Base-by-base conservation (phyloP, 805 yeast species). In the Candida fluviatilis region DNA sequence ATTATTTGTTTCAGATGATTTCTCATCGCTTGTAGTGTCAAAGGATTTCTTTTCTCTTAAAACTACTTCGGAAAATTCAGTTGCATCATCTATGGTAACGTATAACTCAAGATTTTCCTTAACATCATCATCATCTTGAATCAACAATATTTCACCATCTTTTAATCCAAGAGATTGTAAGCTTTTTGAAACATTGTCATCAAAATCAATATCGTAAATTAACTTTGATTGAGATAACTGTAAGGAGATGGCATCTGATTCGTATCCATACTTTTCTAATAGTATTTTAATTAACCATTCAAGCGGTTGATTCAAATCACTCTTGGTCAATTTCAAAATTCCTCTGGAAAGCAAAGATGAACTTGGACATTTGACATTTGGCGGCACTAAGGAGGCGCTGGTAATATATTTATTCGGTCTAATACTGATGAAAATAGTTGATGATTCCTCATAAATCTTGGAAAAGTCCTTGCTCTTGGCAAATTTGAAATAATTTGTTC, bases 181-280 rank as follows among this genome's bases (percentile, higher is more conserved):
- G 0, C 69, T 55, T 24, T 64, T 67, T 0, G 62, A 65, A 10
- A 69, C 50, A 51, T 91, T 82, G 52, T 90, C 98, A 35, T 87
- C 95, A 57, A 86, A 89, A 52, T 91, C 99, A 40, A 71, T 71
- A 60, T 93, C 99, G 49, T 86, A 87, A 6, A 93, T 56, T 42
- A 93, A 68, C 47, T 75, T 73, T 25, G 77, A 74, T 27, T 66
- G 61, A 3, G 82, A 83, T 18, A 81, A 64, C 15, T 83, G 72
- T 5, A 85, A 53, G 2, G 87, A 71, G 27, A 83, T 80, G 27
- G 71, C 79, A 1, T 63, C 76, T 14, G 52, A 48, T 15, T 57
- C 55, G 53, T 78, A 86, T 0, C 66, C 69, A 49, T 82, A 81
- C 37, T 69, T 68, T 1, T 49, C 52, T 18, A 68, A 57, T 3